Conservation (phyloP, 192 early-diverging fungal genomes). For the Dissophora ornata region DNA sequence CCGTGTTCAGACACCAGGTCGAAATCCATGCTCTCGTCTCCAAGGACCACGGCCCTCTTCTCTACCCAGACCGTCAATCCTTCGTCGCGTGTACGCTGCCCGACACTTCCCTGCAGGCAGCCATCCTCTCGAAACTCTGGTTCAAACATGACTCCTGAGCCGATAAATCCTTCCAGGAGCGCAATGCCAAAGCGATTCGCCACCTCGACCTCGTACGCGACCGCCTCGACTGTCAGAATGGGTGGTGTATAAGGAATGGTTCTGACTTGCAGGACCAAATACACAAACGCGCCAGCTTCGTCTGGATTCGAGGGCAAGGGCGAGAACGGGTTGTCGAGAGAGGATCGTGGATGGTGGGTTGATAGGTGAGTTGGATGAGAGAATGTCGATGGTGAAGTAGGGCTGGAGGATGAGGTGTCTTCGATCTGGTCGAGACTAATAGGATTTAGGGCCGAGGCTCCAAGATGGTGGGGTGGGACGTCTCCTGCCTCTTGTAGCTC, state of each 20-base stretch:
- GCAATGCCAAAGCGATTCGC: slow-evolving; percentile 43
- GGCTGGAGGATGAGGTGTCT: slow-evolving; percentile 7
- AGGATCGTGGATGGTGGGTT: not conserved
- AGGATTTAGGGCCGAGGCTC: slow-evolving; percentile 32
- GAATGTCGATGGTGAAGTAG: slow-evolving; percentile 21
- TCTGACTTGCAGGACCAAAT: slow-evolving; percentile 47
- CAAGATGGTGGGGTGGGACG: slow-evolving; percentile 11
- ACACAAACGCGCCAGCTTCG: slow-evolving; percentile 50
- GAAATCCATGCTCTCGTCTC: slow-evolving; percentile 39
- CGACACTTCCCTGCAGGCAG: slow-evolving; percentile 35
- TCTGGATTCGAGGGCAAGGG: slow-evolving; percentile 46
- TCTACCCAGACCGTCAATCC: slow-evolving; percentile 50
- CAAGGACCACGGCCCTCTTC: slow-evolving; percentile 41
- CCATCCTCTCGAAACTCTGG: slow-evolving; percentile 44
- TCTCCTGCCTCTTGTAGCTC: slow-evolving; percentile 21
- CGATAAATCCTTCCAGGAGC: slow-evolving; percentile 27
- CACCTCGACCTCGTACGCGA: slow-evolving; percentile 47
- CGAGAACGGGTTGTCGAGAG: slow-evolving; percentile 32
- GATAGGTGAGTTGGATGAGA: not conserved
- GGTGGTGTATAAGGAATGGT: slow-evolving; percentile 51
- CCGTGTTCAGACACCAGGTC: slow-evolving; percentile 37
- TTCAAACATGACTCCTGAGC: slow-evolving; percentile 16
- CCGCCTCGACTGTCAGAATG: slow-evolving; percentile 48
- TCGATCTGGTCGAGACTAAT: slow-evolving; percentile 47
- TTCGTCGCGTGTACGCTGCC: slow-evolving; percentile 32